Conservation (phyloP, 768 basidiomycete genomes). For the Polyporus arcularius region DNA sequence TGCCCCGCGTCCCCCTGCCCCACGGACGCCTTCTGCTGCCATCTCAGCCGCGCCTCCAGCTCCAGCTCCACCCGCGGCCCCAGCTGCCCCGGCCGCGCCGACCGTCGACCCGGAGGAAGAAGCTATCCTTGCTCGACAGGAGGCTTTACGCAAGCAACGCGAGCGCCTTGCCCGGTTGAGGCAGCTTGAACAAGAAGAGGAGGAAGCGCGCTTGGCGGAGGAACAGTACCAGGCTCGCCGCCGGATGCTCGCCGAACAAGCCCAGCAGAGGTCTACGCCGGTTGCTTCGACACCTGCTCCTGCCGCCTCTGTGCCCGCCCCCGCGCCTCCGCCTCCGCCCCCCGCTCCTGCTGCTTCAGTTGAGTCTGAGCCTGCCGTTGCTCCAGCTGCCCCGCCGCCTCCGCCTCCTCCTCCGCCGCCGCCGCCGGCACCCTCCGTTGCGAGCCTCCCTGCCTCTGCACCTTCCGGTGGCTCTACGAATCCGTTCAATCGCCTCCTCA, state of each 20-base stretch:
- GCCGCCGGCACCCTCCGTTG: slow-evolving; percentile 33
- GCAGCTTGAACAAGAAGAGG: slow-evolving; percentile 68
- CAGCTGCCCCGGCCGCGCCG: slow-evolving; percentile 40
- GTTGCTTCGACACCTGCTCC: slow-evolving; percentile 47
- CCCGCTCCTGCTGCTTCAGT: slow-evolving; percentile 40
- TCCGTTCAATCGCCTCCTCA: slow-evolving; percentile 75
- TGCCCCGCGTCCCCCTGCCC: slow-evolving; percentile 34
- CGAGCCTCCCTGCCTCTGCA: slow-evolving; percentile 28
- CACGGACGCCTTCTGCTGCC: slow-evolving; percentile 28
- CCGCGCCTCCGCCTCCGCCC: slow-evolving; percentile 49
- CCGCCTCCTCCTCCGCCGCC: slow-evolving; percentile 40
- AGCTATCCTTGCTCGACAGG: slow-evolving; percentile 66
- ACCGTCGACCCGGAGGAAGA: slow-evolving; percentile 80
- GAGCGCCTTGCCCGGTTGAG: slow-evolving; percentile 70
- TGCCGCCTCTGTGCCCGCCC: slow-evolving; percentile 36
- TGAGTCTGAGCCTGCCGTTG: slow-evolving; percentile 27
- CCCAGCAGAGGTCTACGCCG: slow-evolving; percentile 29
- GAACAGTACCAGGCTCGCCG: slow-evolving; percentile 39
- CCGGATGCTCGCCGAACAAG: slow-evolving; percentile 19
- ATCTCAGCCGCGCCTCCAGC: slow-evolving; percentile 20
- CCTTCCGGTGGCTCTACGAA: slow-evolving; percentile 60
- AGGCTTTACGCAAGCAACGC: slow-evolving; percentile 66
- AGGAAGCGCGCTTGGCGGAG: slow-evolving; percentile 51
- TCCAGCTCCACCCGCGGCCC: slow-evolving; percentile 35
- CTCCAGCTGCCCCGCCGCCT: slow-evolving; percentile 34